A percentile compares a stretch with the other conserved stretches of the same genome.
Conservation (phyloP, 1,284 basidiomycete species). For the Microbotryum lychnidis-dioicae region DNA sequence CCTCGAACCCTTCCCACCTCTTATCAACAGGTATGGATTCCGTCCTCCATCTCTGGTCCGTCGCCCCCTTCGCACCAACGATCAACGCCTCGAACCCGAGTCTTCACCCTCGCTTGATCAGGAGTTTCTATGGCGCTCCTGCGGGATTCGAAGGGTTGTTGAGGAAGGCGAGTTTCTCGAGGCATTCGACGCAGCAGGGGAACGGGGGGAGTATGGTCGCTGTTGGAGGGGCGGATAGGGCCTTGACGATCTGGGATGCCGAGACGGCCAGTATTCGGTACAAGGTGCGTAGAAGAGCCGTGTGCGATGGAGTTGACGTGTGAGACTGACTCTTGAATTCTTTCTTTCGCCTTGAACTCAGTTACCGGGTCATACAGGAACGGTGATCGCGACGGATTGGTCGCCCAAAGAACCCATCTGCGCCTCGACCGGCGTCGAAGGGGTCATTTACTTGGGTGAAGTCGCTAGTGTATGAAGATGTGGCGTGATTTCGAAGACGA, state of each 20-base stretch:
- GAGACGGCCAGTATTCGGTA: conserved; percentile 65
- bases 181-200: conserved; percentile 35
- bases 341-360: conserved; percentile 34
- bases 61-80: conserved; percentile 78
- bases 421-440: conserved; percentile 72
- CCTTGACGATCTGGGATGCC: conserved; percentile 77
- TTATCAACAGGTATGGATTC: conserved; percentile 83
- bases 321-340: neutral
- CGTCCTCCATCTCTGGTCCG: conserved; percentile 74
- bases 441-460: conserved; percentile 73
- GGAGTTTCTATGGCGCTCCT: conserved; percentile 66
- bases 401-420: conserved; percentile 87
- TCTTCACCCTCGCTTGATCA: conserved; percentile 55
- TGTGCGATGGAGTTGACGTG: neutral
- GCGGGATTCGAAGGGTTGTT: conserved; percentile 83
- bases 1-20: conserved; percentile 64
- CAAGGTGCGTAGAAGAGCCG: conserved; percentile 49
- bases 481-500: neutral
- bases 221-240: conserved; percentile 46
- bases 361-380: conserved; percentile 89
- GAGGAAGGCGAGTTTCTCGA: conserved; percentile 61
- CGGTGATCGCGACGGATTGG: conserved; percentile 81
- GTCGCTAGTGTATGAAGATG: conserved; percentile 49
- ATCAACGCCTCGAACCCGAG: conserved; percentile 44
- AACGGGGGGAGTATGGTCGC: conserved; percentile 38